A percentile compares a stretch with the other conserved stretches of the same genome.
Evolutionary conservation across 139 green algal genomes (phyloP).

Genomic region (Chara braunii): DNA sequence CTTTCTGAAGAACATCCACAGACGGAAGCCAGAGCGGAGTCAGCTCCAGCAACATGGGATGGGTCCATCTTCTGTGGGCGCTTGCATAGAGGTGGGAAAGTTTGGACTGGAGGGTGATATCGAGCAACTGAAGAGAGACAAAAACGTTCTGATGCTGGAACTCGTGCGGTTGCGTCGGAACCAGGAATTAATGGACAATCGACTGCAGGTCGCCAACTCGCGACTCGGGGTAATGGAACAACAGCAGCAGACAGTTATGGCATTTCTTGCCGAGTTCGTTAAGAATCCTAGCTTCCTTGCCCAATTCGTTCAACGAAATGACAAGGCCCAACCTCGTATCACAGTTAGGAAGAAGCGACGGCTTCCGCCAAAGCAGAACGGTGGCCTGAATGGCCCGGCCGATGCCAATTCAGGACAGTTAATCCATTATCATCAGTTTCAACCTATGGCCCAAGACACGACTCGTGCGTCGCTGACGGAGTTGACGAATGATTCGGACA

Average conservation of each 20-base stretch:
- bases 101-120: conserved; percentile 23
- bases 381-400: too few relatives aligned
- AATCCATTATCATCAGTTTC: too few relatives aligned
- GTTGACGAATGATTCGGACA: too few relatives aligned
- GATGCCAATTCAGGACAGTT: too few relatives aligned
- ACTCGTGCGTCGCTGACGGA: too few relatives aligned
- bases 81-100: conserved; percentile 2
- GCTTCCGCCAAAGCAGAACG: too few relatives aligned
- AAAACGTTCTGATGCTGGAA: conserved; percentile 7
- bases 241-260: not conserved
- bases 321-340: too few relatives aligned
- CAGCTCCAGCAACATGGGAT: not conserved
- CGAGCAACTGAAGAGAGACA: conserved; percentile 19
- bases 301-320: not conserved
- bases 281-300: conserved; percentile 5
- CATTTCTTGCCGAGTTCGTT: not conserved
- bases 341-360: too few relatives aligned
- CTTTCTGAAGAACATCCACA: conserved; percentile 24
- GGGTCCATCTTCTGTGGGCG: not conserved
- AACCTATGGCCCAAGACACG: too few relatives aligned
- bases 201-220: not conserved
- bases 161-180: conserved; percentile 15
- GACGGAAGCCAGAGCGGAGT: conserved; percentile 6
- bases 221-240: conserved; percentile 7
- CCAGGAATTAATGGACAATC: not conserved